These are phyloP conservation scores for Cryptococcus amylolentus DNA, from an alignment of 1,284 basidiomycete species.

Conservation along the genomic window DNA sequence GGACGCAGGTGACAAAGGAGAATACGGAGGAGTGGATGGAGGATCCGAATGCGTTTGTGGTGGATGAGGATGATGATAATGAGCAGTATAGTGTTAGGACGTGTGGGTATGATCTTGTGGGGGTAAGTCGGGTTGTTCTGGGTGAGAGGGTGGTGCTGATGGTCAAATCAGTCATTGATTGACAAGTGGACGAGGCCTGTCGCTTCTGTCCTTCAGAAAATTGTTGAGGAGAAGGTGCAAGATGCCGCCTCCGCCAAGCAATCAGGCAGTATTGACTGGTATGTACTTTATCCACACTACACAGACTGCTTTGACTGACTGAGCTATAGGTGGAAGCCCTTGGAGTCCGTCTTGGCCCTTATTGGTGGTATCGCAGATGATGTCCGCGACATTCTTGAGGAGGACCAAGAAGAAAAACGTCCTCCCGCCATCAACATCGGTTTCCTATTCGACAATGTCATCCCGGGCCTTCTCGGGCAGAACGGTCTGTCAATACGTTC, in stretches of 20 bases:
- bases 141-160: background rate
- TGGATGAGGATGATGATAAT: constrained; percentile 90
- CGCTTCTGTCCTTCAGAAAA: constrained; percentile 58
- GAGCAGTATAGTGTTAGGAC: constrained; percentile 76
- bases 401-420: constrained; percentile 61
- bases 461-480: constrained; percentile 66
- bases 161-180: constrained; percentile 60
- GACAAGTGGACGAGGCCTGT: constrained; percentile 54
- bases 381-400: constrained; percentile 70
- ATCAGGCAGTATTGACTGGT: constrained; percentile 48
- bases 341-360: constrained; percentile 78
- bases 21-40: constrained; percentile 88
- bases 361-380: constrained; percentile 79
- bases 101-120: constrained; percentile 77
- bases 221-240: constrained; percentile 54
- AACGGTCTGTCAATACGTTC: constrained; percentile 21
- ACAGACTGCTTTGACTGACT: constrained; percentile 9
- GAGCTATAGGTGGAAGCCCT: constrained; percentile 71
- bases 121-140: constrained; percentile 54
- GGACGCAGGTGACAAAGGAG: constrained; percentile 81
- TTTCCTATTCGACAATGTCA: constrained; percentile 67
- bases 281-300: constrained; percentile 19
- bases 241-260: constrained; percentile 31
- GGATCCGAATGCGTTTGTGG: constrained; percentile 86
- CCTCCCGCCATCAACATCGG: constrained; percentile 71